Conservation (phyloP, 768 basidiomycete species). For the Termitomyces sp. region DNA sequence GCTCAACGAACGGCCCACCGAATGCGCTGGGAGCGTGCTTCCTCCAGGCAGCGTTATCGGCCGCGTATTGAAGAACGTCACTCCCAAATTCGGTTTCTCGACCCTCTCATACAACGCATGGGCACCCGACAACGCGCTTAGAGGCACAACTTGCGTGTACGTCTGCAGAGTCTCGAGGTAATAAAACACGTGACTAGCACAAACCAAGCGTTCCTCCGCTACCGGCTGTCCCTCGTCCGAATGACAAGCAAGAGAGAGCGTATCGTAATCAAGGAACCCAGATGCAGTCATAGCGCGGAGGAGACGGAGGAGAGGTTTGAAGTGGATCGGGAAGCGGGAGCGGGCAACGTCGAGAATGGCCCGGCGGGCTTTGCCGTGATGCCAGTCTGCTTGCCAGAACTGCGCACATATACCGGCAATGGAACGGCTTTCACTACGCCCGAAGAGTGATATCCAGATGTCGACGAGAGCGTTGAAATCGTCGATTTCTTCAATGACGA, state of each 20-base stretch:
- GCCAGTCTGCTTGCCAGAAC: constrained; percentile 80
- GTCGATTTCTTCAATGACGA: constrained; percentile 71
- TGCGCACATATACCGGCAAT: constrained; percentile 68
- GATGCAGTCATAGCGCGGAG: constrained; percentile 72
- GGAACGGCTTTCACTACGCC: constrained; percentile 63
- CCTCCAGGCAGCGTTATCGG: constrained; percentile 75
- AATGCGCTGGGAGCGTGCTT: constrained; percentile 58
- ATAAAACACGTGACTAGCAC: constrained; percentile 65
- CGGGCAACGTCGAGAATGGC: constrained; percentile 81
- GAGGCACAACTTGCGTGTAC: constrained; percentile 69
- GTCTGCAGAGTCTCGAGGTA: constrained; percentile 70
- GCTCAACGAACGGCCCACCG: constrained; percentile 66
- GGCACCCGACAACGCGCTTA: constrained; percentile 54
- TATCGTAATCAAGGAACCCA: constrained; percentile 73
- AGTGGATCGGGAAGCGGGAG: constrained; percentile 78
- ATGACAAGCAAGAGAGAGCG: constrained; percentile 49
- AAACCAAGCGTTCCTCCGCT: constrained; percentile 47
- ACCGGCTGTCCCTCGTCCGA: constrained; percentile 31
- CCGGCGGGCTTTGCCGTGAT: constrained; percentile 58
- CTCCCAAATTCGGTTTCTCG: constrained; percentile 38
- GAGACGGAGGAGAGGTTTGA: constrained; percentile 62
- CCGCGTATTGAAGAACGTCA: constrained; percentile 59
- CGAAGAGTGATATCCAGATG: constrained; percentile 76
- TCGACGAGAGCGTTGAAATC: constrained; percentile 68
- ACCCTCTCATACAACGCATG: constrained; percentile 72